Evolutionary conservation across 2,329 filamentous ascomycete species (phyloP), one percentile per base, ranked within the genome.

Genomic region (Ilyonectria destructans): DNA sequence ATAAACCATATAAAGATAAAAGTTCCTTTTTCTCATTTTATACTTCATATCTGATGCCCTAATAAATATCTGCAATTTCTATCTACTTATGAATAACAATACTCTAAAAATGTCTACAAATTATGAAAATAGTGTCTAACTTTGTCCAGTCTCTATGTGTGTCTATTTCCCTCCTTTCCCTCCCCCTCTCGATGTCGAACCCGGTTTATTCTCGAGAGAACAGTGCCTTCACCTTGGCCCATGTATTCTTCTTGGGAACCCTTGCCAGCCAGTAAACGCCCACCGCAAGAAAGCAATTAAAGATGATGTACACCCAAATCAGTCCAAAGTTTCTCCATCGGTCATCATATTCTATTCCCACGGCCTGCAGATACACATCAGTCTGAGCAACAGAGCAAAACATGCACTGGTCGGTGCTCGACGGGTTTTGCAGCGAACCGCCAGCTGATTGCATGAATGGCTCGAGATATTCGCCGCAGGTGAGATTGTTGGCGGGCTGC

Each of bases 311-410:
- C 0, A 80, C 82, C 79, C 85, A 88, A 66, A 87, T 78, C n/a
- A 89, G 79, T 2, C 86, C 87, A 59, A 85, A 86, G 69, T 89
- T 86, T 40, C 87, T 82, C 86, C 86, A 89, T 29, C 85, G 76
- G 43, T 87, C 75, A 52, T 74, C 75, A 69, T 86, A 88, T 40
- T 80, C 80, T 63, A 86, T 83, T 29, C 81, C 80, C 29, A 83
- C 80, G 0, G 29, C 68, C 3, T 81, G 65, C 37, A 84, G 67
- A 63, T 80, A 82, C 9, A 68, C 70, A 60, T 84, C 80, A 1
- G 82, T 81, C 12, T 77, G 71, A 6, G 70, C 65, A 2, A 82
- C 37, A 1, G 76, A 64, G 59, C 83, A 84, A 71, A 79, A 89
- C 13, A 82, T 68, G 71, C 87, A 89, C 21, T 77, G 71, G 0